Conservation (phyloP, 2,329 filamentous ascomycete genomes). For the Nannizziopsis barbatae region DNA sequence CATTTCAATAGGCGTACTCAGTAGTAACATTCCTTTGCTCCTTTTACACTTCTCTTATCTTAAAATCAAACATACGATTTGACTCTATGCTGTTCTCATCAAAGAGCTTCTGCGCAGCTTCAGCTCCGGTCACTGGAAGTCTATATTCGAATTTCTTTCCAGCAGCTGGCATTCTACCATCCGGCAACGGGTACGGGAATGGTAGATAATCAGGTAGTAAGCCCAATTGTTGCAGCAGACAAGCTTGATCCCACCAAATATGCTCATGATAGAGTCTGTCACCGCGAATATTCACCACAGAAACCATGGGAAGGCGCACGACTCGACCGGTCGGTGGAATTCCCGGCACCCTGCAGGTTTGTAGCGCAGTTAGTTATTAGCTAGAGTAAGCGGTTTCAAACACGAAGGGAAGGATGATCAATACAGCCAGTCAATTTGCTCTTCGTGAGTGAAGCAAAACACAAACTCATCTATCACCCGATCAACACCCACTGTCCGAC, state of each 20-base stretch:
- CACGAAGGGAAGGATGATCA: slow-evolving; percentile 21
- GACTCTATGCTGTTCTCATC: slow-evolving; percentile 41
- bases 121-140: slow-evolving; percentile 49
- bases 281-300: slow-evolving; percentile 44
- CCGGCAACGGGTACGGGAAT: slow-evolving; percentile 46
- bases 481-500: slow-evolving; percentile 47
- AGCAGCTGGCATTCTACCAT: slow-evolving; percentile 25
- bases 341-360: slow-evolving; percentile 40
- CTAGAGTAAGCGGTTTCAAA: not conserved
- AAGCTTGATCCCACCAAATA: slow-evolving; percentile 53
- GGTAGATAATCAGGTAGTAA: slow-evolving; percentile 52
- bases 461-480: slow-evolving; percentile 51
- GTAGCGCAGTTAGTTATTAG: not conserved
- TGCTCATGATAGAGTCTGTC: slow-evolving; percentile 44
- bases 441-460: slow-evolving; percentile 46
- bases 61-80: slow-evolving; percentile 47
- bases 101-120: slow-evolving; percentile 43
- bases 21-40: no score
- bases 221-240: slow-evolving; percentile 48
- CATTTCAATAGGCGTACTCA: no score
- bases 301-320: slow-evolving; percentile 48
- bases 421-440: slow-evolving; percentile 49
- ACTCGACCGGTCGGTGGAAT: slow-evolving; percentile 45
- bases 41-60: slow-evolving; percentile 19
- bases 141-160: slow-evolving; percentile 46